Evolutionary conservation across 306 rosid genomes (phyloP).

Genomic region (Vigna reflexopilosa): DNA sequence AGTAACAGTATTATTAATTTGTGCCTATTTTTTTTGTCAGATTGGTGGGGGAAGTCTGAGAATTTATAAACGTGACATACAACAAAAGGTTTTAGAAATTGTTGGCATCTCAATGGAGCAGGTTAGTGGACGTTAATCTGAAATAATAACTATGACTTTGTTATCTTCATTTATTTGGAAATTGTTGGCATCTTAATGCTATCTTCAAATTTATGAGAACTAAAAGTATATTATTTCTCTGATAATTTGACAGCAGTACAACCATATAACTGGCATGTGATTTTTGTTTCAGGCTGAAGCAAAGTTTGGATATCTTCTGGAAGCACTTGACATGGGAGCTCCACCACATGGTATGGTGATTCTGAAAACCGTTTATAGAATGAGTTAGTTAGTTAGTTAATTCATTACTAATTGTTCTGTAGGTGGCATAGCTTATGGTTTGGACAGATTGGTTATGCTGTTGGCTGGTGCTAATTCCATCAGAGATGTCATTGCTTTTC

Average conservation of each 20-base stretch:
- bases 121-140: slow-evolving; percentile 54
- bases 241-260: too few species aligned
- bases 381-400: too few species aligned
- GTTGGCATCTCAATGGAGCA: slow-evolving; percentile 91
- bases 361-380: slow-evolving; percentile 9
- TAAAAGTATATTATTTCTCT: too few species aligned
- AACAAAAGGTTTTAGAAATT: slow-evolving; percentile 86
- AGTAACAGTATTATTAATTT: slow-evolving; percentile 29
- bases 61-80: slow-evolving; percentile 86
- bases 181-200: too few species aligned
- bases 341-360: slow-evolving; percentile 90
- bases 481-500: slow-evolving; percentile 96
- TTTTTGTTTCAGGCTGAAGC: slow-evolving; percentile 81
- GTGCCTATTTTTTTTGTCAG: slow-evolving; percentile 51
- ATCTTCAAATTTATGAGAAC: too few species aligned
- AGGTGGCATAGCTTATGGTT: slow-evolving; percentile 95
- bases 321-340: slow-evolving; percentile 99
- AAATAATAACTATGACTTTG: slow-evolving; percentile 14
- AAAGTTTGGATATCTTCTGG: slow-evolving; percentile 93
- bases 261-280: not conserved
- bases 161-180: not conserved
- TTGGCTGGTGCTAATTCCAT: slow-evolving; percentile 86
- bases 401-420: slow-evolving; percentile 19
- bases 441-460: slow-evolving; percentile 93
- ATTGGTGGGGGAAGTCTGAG: slow-evolving; percentile 98